Evolutionary conservation across 495 filamentous ascomycete species (phyloP), one percentile per base, ranked within the genome.

Genomic region (Annulohypoxylon stygium): DNA sequence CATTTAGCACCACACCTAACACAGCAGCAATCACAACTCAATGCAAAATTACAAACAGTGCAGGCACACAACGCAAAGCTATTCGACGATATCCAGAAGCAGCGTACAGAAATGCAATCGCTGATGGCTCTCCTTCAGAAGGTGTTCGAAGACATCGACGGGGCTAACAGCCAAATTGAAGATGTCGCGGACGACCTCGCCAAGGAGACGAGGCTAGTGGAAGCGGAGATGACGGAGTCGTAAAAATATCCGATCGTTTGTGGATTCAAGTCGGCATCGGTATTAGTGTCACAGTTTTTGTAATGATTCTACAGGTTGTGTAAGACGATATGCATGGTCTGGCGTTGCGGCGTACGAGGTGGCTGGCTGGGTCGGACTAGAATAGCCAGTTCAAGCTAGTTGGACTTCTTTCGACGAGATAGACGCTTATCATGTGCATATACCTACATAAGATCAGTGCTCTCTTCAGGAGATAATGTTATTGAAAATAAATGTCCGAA

Each of bases 41-140:
- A 91, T 66, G 81, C 83, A 8, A 85, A 85, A 54, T 79, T 97
- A 14, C 84, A 90, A 67, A 84, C 84, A 16, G 87, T 87, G 2
- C 88, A 93, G 74, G 72, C 81, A 0, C 83, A 90, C 71, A 97
- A 97, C 78, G 84, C 83, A 14, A 82, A 80, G 23, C 81, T 97
- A 2, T 86, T 90, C 53, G 83, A 84, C 59, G 86, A 86, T 20
- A 84, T 97, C 2, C 83, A 86, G 68, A 83, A 79, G 25, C 94
- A 97, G 83, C 83, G 92, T 39, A 80, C 83, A 47, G 93, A 97
- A 79, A 93, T 97, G 65, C 90, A 93, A 73, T 83, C 75, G 6
- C 76, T 97, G 58, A 76, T 96, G 39, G 82, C 75, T 4, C 83
- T 86, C 10, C 83, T 96, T 25, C 93, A 94, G 78, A 82, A 81